Evolutionary conservation across 495 filamentous ascomycete species (phyloP), one percentile per base, ranked within the genome.

Genomic region (Xylaria castorea): DNA sequence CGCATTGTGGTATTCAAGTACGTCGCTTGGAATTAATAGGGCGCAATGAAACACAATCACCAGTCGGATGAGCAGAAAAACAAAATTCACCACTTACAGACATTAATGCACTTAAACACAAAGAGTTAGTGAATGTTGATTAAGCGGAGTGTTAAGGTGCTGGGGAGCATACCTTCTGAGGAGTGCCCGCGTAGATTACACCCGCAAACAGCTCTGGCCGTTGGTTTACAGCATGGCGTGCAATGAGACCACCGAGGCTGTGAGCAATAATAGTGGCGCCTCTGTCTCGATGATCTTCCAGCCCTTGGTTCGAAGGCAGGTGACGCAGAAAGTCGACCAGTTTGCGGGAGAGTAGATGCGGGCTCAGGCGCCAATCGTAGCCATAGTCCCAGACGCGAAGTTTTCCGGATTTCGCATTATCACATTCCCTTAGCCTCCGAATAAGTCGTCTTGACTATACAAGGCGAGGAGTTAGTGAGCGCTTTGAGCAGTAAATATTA

Each of bases 361-460:
- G 96, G 71, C 92, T 94, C 67, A 99, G 83, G 38, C 96, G 89
- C 95, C 95, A 99, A 80, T 99, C 95, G 77, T 97, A 99, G 40
- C 96, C 94, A 75, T 96, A 99, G 73, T 98, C 91, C 81, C 92
- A 92, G 3, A 98, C 89, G 50, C 94, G 86, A 1, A 98, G 83
- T 71, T 87, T 91, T 32, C 93, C 93, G 18, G 85, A 87, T 50
- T 86, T 81, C 3, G 89, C 89, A 72, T 95, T 96, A 50, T 92
- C 89, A 68, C 88, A 92, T 44, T 91, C 89, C 70, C 88, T 86
- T 38, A 98, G 76, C 30, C 91, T 89, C 78, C 94, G 96, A 74
- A 99, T 89, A 2, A 99, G 82, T 25, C 92, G 87, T 65, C 89
- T 89, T 34, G 93, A 92, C 70, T 72, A 51, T 14, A 25, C 1